These are phyloP conservation scores for Inga leiocalycina DNA, from an alignment of 306 rosid genomes.

Conservation along the genomic window DNA sequence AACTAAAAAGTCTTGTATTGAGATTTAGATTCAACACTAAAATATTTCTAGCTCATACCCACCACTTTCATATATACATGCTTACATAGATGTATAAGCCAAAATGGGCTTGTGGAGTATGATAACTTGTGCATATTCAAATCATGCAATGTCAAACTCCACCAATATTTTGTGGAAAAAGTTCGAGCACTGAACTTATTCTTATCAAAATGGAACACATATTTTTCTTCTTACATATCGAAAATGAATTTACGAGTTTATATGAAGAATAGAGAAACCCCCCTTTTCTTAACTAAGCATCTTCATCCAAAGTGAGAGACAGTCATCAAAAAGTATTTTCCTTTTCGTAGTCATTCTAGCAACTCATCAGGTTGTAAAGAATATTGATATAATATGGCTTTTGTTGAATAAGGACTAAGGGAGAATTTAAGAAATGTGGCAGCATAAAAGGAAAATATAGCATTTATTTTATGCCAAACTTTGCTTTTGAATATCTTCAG, in stretches of 20 bases:
- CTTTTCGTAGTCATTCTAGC: constrained; percentile 24
- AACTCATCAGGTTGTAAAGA: constrained; percentile 6
- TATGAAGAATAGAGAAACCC: constrained; percentile 18
- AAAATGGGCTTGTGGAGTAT: not conserved
- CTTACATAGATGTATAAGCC: not conserved
- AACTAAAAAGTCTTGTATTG: not conserved
- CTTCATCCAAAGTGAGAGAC: not conserved
- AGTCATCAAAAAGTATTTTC: constrained; percentile 13
- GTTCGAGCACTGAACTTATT: not conserved
- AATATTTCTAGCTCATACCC: not conserved
- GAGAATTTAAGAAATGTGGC: constrained; percentile 5
- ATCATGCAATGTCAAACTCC: constrained; percentile 9
- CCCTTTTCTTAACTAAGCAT: not conserved
- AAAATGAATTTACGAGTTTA: not conserved
- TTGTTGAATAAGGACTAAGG: constrained; percentile 17
- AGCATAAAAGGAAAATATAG: constrained; percentile 8
- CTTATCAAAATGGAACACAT: not conserved
- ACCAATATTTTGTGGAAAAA: not conserved
- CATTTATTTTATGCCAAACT: constrained; percentile 1
- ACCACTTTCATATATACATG: not conserved
- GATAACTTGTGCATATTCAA: not conserved
- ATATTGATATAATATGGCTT: not conserved
- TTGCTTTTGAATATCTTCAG: not conserved
- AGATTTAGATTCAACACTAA: too few species aligned
- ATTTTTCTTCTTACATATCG: not conserved